Percentiles rank a stretch among this genome's conserved stretches.
Conservation (phyloP, 306 rosid genomes). For the Amphicarpaea edgeworthii region DNA sequence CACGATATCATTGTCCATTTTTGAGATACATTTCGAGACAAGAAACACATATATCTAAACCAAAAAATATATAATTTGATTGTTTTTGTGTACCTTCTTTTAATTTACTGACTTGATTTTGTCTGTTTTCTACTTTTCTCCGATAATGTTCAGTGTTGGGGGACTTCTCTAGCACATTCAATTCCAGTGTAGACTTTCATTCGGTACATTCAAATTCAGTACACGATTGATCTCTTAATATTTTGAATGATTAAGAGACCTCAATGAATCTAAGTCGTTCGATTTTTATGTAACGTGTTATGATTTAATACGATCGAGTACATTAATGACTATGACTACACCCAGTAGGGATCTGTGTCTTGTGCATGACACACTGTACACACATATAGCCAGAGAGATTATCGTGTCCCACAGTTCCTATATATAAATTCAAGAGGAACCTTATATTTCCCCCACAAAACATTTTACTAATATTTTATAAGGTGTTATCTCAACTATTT, state of each 20-base stretch:
- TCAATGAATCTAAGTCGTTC: neutral
- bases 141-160: neutral
- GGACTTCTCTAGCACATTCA: slow-evolving; percentile 24
- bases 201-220: neutral
- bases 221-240: neutral
- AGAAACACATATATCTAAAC: neutral
- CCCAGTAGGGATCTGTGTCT: neutral
- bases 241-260: neutral
- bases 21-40: too few relatives aligned
- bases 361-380: neutral
- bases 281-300: neutral
- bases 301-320: neutral
- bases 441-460: neutral
- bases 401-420: neutral
- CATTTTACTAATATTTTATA: neutral
- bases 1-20: too few relatives aligned
- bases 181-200: neutral
- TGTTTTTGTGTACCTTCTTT: neutral
- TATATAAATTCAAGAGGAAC: neutral
- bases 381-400: neutral
- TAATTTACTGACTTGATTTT: neutral
- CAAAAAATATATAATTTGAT: neutral
- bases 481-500: too few relatives aligned
- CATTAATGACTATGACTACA: neutral
- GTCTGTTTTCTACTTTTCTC: neutral